These are phyloP conservation scores for Cucumis variabilis DNA, from an alignment of 331 rosid species.

Conservation along the genomic window DNA sequence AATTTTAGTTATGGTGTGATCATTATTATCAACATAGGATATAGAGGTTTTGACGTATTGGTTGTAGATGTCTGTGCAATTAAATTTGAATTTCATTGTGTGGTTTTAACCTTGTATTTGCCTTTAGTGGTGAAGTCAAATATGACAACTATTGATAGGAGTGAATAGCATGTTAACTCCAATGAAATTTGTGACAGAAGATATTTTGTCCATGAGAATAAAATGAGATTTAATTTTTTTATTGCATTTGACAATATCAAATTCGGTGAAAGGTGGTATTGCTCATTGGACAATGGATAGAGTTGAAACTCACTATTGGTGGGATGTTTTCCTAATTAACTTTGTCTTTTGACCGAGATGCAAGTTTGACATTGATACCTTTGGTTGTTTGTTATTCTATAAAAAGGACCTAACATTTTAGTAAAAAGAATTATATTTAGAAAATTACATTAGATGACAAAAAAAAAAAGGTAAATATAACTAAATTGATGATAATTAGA, in stretches of 20 bases:
- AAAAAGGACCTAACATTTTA: background rate
- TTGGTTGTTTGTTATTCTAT: background rate
- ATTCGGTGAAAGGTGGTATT: background rate
- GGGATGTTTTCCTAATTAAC: background rate
- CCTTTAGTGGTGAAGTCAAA: background rate
- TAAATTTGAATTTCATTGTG: no score
- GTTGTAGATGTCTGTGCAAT: no score
- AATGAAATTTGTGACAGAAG: no score
- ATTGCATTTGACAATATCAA: no score
- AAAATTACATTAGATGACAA: no score
- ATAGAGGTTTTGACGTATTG: no score
- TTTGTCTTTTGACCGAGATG: background rate
- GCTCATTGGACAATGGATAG: background rate
- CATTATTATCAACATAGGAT: no score
- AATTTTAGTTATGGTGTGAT: no score
- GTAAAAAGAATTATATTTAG: background rate
- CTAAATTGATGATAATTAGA: no score
- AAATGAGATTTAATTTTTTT: no score
- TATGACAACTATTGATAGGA: background rate
- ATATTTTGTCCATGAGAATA: background rate
- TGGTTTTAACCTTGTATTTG: no score
- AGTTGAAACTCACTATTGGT: background rate
- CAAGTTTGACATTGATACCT: background rate
- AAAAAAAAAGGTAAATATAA: no score
- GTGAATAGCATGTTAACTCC: background rate